Evolutionary conservation across 2,329 filamentous ascomycete genomes (phyloP), one percentile per base, ranked within the genome.

Genomic region (Ceratocystis lukuohia): DNA sequence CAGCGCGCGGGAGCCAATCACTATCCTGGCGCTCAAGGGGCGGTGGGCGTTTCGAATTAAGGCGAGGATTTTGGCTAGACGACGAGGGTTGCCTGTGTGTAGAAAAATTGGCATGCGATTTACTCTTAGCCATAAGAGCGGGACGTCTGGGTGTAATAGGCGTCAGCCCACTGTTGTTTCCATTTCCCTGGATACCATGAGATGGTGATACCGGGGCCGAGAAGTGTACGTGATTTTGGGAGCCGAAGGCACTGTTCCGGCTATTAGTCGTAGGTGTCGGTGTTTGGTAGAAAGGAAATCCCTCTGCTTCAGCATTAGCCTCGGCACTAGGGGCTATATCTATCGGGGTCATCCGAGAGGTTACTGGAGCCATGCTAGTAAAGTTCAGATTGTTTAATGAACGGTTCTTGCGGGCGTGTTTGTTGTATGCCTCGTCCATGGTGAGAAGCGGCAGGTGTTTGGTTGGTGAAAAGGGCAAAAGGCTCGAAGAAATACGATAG

Each of bases 1-100:
- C 85, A 0, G 84, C 81, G 37, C 85, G 80, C 28, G 86, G 77
- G 59, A 88, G 75, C 85, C 86, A 88, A 74, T 87, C 85, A 66
- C 81, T 82, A 70, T 85, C 80, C 66, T 76, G 76, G 46, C 74
- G 74, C 69, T 80, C 77, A 44, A 71, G 22, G 67, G 46, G 69
- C 66, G 57, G 69, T 70, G 61, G 68, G 66, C 45, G 69, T 67
- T 59, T 59, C 4, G 56, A 70, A 67, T 68, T 65, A 22, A 45
- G 28, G 48, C 66, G 64, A 25, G 73, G 70, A n/a, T 33, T 59
- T 37, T 59, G 25, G 56, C 56, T 37, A 5, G 22, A 28, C 28
- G 56, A 33, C 3, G 56, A 59, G 56, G 28, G 28, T 15, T 30
- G 30, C 37, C 87, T 77, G 61, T 87, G 80, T 1, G 80, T 81